Evolutionary conservation across 1,284 basidiomycete species (phyloP).

Genomic region (Moesziomyces globuligerus): DNA sequence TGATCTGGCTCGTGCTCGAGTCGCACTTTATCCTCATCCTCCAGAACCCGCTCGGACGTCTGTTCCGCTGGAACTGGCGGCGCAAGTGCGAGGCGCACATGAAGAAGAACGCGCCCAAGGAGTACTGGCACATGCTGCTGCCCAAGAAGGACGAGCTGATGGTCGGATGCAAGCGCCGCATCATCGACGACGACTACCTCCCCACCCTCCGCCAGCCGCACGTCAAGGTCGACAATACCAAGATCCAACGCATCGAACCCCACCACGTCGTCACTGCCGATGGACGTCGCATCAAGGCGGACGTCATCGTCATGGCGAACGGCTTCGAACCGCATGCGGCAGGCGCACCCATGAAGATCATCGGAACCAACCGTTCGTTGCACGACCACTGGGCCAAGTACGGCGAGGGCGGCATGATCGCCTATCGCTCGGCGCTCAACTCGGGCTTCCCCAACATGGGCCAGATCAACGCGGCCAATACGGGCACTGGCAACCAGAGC

Average conservation of each 20-base stretch:
- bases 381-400: constrained; percentile 58
- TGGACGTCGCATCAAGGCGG: constrained; percentile 58
- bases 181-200: constrained; percentile 62
- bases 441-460: constrained; percentile 63
- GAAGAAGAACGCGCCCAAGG: constrained; percentile 54
- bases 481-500: constrained; percentile 61
- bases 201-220: constrained; percentile 53
- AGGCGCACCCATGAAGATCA: constrained; percentile 58
- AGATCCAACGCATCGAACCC: constrained; percentile 56
- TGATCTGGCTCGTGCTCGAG: constrained; percentile 61
- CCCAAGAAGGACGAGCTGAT: constrained; percentile 55
- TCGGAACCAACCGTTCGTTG: constrained; percentile 47
- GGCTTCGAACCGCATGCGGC: constrained; percentile 55
- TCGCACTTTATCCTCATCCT: constrained; percentile 54
- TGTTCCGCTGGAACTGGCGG: constrained; percentile 49
- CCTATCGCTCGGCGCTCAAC: constrained; percentile 58
- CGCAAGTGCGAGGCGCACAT: constrained; percentile 50
- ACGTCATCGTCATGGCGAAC: constrained; percentile 65
- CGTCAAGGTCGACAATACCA: constrained; percentile 50
- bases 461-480: constrained; percentile 58
- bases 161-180: constrained; percentile 61
- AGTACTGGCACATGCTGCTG: constrained; percentile 61
- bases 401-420: constrained; percentile 54
- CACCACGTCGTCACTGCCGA: constrained; percentile 56
- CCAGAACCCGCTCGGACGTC: constrained; percentile 38